These are phyloP conservation scores for Globisporangium paddicum DNA, from an alignment of 352 stramenopile genomes.

Conservation along the genomic window DNA sequence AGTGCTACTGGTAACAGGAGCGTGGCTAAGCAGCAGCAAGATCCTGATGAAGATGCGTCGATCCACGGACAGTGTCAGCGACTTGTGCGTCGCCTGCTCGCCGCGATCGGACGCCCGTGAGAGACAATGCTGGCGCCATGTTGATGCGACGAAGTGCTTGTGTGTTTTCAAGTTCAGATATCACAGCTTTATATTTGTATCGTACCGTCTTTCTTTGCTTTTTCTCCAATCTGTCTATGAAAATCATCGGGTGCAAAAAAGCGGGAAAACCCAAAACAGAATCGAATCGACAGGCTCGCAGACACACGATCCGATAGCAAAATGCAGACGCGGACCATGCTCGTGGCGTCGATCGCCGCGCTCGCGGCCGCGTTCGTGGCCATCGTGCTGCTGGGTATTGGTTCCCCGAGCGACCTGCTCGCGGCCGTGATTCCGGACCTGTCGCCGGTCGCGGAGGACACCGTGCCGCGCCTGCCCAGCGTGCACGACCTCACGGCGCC, in stretches of 20 bases:
- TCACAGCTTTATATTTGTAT: not conserved
- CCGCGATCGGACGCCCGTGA: not conserved
- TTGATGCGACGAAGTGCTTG: too few relatives aligned
- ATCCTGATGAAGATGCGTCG: not conserved
- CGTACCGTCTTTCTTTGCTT: not conserved
- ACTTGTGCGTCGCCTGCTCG: slow-evolving; percentile 2
- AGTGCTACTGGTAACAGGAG: too few relatives aligned
- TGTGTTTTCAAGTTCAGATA: not conserved
- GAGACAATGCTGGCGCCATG: not conserved
- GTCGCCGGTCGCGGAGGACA: too few relatives aligned
- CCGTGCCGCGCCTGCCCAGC: slow-evolving; percentile 12
- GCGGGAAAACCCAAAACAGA: not conserved
- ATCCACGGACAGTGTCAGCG: not conserved
- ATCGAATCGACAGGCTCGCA: not conserved
- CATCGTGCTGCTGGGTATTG: slow-evolving; percentile 8
- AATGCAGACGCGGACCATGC: slow-evolving; percentile 10
- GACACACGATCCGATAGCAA: not conserved
- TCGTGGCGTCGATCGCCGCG: slow-evolving; percentile 4
- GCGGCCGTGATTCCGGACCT: too few relatives aligned
- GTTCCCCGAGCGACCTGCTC: not conserved
- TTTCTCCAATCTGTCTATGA: not conserved
- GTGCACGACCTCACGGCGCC: slow-evolving; percentile 44
- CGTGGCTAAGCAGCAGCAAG: not conserved
- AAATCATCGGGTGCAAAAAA: not conserved
- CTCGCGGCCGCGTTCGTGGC: slow-evolving; percentile 4